Base-by-base conservation (phyloP, 202 grass and related monocot genomes). In the Musa balbisiana region DNA sequence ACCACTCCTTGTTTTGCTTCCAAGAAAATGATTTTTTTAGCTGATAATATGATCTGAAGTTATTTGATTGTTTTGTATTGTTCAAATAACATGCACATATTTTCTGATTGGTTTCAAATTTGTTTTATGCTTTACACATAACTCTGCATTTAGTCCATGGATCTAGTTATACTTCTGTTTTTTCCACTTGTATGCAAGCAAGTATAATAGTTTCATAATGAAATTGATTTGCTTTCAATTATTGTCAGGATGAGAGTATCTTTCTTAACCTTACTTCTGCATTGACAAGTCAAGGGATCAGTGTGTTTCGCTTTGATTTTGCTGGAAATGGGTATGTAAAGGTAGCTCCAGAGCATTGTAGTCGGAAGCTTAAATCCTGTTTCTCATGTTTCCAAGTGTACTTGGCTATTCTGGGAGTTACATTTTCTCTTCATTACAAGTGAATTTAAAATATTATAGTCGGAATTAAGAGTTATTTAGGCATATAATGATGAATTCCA, bases 321-420 rank as follows among this genome's bases (percentile, higher is more conserved):
- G 64, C 91, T 83, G 91, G 94, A 85, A 98, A 98, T 75, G 91
- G 94, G 90, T 97, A 86, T 83, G 78, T 78, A 64, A n/a, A 51
- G 70, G 71, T 56, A 74, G 2, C 20, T 55, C 71, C 56, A 17
- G 71, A 53, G 16, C 29, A 33, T 4, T 33, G 29, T 33, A 33
- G 29, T 33, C 29, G 3, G 29, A 33, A 33, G 29, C 33, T 43
- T 43, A 43, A 55, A 29, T 14, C 72, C 55, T 22, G 19, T 4
- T 12, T 52, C 49, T 24, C 50, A 52, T 22, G 69, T 43, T 43
- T 43, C 33, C 0, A 43, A 43, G 33, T 43, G 4, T 43, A 43
- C 33, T 43, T 43, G 33, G 33, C 5, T 43, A 43, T 43, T 43
- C 33, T 43, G 5, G 4, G 33, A 43, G 33, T 43, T 43, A 43